Percentiles rank a stretch among this genome's conserved stretches.
Conservation (phyloP, 1,284 basidiomycete genomes). For the Phlebopus sp. region DNA sequence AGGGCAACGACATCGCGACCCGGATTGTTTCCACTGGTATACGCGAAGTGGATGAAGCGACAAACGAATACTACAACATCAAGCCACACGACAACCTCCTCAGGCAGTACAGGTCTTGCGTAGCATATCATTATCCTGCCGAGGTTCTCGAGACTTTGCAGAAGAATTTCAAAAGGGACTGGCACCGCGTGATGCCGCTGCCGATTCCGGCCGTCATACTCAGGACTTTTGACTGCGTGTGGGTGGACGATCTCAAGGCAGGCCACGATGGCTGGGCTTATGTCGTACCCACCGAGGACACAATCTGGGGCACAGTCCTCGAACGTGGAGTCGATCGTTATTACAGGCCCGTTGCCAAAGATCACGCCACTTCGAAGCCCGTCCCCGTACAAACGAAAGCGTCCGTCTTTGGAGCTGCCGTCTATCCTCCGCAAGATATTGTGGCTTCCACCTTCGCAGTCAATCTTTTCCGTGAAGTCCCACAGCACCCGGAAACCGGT, state of each 20-base stretch:
- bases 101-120: neutral
- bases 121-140: constrained; percentile 9
- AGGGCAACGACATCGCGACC: too few relatives aligned
- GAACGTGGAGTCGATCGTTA: constrained; percentile 13
- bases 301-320: constrained; percentile 16
- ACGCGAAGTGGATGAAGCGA: constrained; percentile 3
- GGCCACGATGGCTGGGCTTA: constrained; percentile 6
- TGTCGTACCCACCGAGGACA: constrained; percentile 11
- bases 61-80: constrained; percentile 11
- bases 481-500: neutral
- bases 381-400: constrained; percentile 1
- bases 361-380: neutral
- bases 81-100: neutral
- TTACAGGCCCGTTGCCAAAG: constrained; percentile 8
- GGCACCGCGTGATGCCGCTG: constrained; percentile 11
- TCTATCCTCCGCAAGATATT: constrained; percentile 18
- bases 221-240: constrained; percentile 17
- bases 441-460: constrained; percentile 24
- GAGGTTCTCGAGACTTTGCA: constrained; percentile 10
- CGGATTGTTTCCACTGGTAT: constrained; percentile 12
- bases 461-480: constrained; percentile 24
- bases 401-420: neutral
- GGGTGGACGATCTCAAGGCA: neutral
- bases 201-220: constrained; percentile 22
- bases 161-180: constrained; percentile 5